Evolutionary conservation across 495 filamentous ascomycete species (phyloP).

Genomic region (Penicillium canariense): DNA sequence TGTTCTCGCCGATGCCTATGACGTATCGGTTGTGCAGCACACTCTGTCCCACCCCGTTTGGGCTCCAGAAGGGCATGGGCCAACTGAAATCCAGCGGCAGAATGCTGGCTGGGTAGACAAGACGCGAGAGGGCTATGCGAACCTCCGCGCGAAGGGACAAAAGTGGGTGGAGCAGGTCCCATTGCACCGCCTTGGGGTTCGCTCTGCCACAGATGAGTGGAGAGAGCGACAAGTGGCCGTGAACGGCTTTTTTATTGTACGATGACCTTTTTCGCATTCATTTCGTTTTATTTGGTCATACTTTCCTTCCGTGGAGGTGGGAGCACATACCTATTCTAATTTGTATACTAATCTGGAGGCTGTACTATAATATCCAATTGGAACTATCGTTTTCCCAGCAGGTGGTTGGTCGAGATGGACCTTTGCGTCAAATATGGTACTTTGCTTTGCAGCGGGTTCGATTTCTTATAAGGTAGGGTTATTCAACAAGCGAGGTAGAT

Average conservation of each 20-base stretch:
- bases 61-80: slow-evolving; percentile 36
- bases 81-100: slow-evolving; percentile 20
- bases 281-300: background rate
- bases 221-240: slow-evolving; percentile 42
- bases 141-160: slow-evolving; percentile 42
- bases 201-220: slow-evolving; percentile 45
- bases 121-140: slow-evolving; percentile 37
- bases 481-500: too few relatives aligned
- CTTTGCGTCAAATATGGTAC: too few relatives aligned
- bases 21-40: slow-evolving; percentile 46
- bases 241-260: slow-evolving; percentile 43
- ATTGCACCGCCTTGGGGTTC: slow-evolving; percentile 54
- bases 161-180: slow-evolving; percentile 52
- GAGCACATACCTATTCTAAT: background rate
- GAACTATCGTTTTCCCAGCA: too few relatives aligned
- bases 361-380: background rate
- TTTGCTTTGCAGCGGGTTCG: background rate
- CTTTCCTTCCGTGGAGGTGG: background rate
- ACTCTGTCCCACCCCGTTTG: slow-evolving; percentile 56
- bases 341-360: slow-evolving; percentile 3
- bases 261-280: slow-evolving; percentile 12
- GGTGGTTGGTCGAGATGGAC: too few relatives aligned
- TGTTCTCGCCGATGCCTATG: slow-evolving; percentile 43
- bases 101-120: slow-evolving; percentile 29
- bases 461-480: too few relatives aligned